Percentiles rank a stretch among this genome's conserved stretches.
Conservation (phyloP, 805 yeast species). For the Suhomyces canberraensis region DNA sequence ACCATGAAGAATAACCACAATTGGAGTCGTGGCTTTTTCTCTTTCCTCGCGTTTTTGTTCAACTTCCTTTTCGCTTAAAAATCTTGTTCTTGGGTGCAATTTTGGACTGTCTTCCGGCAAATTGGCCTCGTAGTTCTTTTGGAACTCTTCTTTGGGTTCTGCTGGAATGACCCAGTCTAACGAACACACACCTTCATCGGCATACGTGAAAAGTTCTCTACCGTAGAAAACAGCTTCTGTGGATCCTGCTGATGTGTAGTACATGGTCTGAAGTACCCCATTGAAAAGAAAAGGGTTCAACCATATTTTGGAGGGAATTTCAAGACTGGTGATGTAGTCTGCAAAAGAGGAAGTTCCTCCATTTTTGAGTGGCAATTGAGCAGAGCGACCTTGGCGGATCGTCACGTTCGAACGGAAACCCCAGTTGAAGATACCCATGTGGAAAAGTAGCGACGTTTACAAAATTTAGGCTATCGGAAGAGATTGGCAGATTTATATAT, state of each 20-base stretch:
- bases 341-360: constrained; percentile 5
- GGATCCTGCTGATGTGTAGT: constrained; percentile 54
- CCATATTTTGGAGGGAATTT: constrained; percentile 37
- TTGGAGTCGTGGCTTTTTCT: constrained; percentile 43
- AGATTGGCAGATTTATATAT: too few relatives aligned
- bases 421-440: constrained; percentile 27
- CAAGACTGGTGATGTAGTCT: constrained; percentile 9
- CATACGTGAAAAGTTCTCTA: constrained; percentile 54
- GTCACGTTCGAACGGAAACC: constrained; percentile 36
- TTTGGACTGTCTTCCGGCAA: constrained; percentile 33
- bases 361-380: constrained; percentile 8
- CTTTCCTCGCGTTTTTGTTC: constrained; percentile 13
- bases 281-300: constrained; percentile 63
- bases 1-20: constrained; percentile 70
- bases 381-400: constrained; percentile 20
- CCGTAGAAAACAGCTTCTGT: constrained; percentile 67
- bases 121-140: constrained; percentile 23
- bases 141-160: constrained; percentile 24
- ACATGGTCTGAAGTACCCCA: constrained; percentile 77
- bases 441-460: too few relatives aligned
- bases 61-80: constrained; percentile 46
- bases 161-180: constrained; percentile 66
- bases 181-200: constrained; percentile 71
- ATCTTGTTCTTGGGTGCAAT: constrained; percentile 54
- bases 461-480: too few relatives aligned